phyloP scores from a whole-genome alignment of 2,329 filamentous ascomycete species.

The Plectosphaerella plurivora region DNA sequence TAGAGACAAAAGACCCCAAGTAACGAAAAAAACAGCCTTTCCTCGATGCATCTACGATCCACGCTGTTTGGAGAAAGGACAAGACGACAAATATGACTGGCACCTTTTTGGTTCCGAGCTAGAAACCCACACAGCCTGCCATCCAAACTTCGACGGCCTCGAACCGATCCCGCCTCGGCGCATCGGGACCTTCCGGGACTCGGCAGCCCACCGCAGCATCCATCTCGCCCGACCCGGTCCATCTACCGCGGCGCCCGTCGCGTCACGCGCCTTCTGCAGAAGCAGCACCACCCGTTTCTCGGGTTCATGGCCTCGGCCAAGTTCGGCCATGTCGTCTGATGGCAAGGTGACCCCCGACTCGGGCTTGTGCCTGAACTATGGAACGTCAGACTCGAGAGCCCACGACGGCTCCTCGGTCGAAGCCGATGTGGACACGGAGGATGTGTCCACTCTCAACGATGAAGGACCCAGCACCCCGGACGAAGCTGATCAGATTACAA shows the following conservation, averaged over 20 bases:
- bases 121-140: too few species aligned
- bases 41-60: too few species aligned
- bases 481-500: slow-evolving; percentile 1
- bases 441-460: not conserved
- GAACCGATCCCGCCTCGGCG: not conserved
- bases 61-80: too few species aligned
- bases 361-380: not conserved
- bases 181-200: not conserved
- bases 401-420: not conserved
- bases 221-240: not conserved
- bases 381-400: not conserved
- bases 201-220: not conserved
- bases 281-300: not conserved
- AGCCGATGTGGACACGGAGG: not conserved
- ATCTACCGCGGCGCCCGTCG: too few species aligned
- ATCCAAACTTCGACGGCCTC: too few species aligned
- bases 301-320: not conserved
- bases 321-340: slow-evolving; percentile 1
- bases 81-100: too few species aligned
- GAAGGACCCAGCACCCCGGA: not conserved
- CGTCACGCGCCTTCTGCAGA: too few species aligned
- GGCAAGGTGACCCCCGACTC: not conserved
- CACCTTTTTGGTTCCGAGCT: too few species aligned
- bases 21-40: too few species aligned
- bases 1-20: too few species aligned